Base-by-base conservation (phyloP, 805 yeast genomes). In the Myxozyma sirexii region DNA sequence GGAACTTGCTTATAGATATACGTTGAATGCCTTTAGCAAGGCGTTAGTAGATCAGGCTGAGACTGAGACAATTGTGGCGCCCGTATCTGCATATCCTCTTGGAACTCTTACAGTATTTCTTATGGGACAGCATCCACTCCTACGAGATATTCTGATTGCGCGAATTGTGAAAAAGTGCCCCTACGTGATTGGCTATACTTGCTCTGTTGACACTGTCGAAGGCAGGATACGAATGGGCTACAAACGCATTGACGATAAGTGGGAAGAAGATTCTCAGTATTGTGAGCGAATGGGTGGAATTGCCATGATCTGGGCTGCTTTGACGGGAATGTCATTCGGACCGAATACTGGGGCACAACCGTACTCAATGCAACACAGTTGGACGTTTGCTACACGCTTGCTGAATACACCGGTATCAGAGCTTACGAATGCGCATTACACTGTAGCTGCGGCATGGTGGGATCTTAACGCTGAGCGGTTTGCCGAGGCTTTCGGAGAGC, bases 131-230 rank as follows among this genome's bases (percentile, higher is more conserved):
- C 80, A 76, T 66, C 80, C 82, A 0, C 84, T 82, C 6, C 75
- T 88, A 19, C 77, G 79, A 31, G 83, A 83, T 60, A 83, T 76
- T 59, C 70, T 88, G 31, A 75, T 84, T 69, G 96, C 98, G 0
- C 80, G 98, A 64, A 82, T 92, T 70, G 88, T 90, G 35, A 93
- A 93, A 72, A 90, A 91, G 69, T 94, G 98, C 70, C 97, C 98
- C 0, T 82, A 81, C 60, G 81, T 92, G 19, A 84, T 94, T 47
- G 99, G 99, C 0, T 93, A 80, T 71, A 79, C 88, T 0, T 86
- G 96, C 68, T 58, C 80, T 1, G 82, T 88, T 29, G 90, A 86
- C 56, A 87, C 97, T 0, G 96, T 85, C 64, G 87, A 86, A 65
- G 97, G 97, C 2, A 78, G 97, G 57, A 59, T 73, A 15, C 78